These are phyloP conservation scores for Penicillium roqueforti DNA, from an alignment of 495 filamentous ascomycete species.

Conservation along the genomic window DNA sequence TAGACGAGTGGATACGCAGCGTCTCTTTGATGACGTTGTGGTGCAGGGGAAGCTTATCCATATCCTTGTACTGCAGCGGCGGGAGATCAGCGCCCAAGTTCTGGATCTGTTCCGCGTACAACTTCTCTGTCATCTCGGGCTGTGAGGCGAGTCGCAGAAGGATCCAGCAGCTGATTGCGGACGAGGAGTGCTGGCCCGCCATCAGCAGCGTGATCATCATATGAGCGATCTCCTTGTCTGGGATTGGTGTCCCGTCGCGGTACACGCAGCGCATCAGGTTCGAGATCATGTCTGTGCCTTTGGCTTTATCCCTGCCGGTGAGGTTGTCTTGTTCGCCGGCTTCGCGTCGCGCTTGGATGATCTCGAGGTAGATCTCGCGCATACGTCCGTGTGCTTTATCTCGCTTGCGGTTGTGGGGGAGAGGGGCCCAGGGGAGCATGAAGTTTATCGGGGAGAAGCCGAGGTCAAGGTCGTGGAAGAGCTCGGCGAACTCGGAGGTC, in stretches of 20 bases:
- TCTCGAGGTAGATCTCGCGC: constrained; percentile 72
- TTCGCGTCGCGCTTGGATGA: constrained; percentile 62
- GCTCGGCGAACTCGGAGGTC: constrained; percentile 57
- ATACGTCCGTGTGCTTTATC: constrained; percentile 72
- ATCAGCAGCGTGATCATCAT: constrained; percentile 91
- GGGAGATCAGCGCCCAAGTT: constrained; percentile 59
- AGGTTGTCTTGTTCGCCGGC: constrained; percentile 28
- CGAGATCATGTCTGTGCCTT: constrained; percentile 66
- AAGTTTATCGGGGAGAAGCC: constrained; percentile 84
- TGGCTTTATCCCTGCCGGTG: constrained; percentile 35
- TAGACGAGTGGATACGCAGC: constrained; percentile 72
- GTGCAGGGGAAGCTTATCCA: constrained; percentile 66
- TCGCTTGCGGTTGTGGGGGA: constrained; percentile 76
- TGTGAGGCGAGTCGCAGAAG: constrained; percentile 71
- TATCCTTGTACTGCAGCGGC: constrained; percentile 60
- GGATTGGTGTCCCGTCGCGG: constrained; percentile 65
- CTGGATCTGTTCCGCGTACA: constrained; percentile 69
- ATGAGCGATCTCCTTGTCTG: constrained; percentile 79
- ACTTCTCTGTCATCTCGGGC: constrained; percentile 67
- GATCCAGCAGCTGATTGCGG: constrained; percentile 76
- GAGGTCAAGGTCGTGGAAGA: constrained; percentile 80
- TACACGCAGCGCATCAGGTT: constrained; percentile 77
- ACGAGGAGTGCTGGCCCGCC: constrained; percentile 86
- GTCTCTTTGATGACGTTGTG: constrained; percentile 74
- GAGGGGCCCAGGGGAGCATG: constrained; percentile 79